phyloP scores from a whole-genome alignment of 208 protist genomes.

The Wallacemonas sp. region DNA sequence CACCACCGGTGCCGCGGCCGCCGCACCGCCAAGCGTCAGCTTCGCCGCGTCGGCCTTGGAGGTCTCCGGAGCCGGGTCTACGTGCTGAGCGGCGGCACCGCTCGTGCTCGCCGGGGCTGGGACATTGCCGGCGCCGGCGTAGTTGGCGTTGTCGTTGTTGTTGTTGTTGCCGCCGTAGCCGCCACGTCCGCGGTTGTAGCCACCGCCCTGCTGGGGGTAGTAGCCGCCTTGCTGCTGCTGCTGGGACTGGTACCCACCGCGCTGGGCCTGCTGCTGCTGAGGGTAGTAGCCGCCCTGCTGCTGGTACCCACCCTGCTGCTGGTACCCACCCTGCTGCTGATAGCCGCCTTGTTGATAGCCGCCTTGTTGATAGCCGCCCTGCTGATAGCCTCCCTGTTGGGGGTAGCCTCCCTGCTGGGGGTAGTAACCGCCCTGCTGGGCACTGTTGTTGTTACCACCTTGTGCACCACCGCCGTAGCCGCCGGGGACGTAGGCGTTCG shows the following conservation, averaged over 20 bases:
- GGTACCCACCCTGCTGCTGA: neutral
- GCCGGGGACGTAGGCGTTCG: conserved; percentile 18
- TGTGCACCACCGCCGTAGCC: conserved; percentile 9
- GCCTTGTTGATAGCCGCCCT: conserved; percentile 17
- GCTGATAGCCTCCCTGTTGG: conserved; percentile 32
- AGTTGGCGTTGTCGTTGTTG: conserved; percentile 12
- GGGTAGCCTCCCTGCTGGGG: conserved; percentile 18
- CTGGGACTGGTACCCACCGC: conserved; percentile 20
- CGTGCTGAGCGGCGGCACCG: conserved; percentile 18
- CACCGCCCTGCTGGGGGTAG: conserved; percentile 5
- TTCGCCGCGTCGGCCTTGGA: conserved; percentile 47
- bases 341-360: conserved; percentile 8
- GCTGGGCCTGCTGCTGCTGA: too few species aligned
- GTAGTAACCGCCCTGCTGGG: conserved; percentile 34
- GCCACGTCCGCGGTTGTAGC: conserved; percentile 7
- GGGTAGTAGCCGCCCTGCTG: neutral
- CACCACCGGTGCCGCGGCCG: conserved; percentile 27
- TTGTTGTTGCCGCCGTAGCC: conserved; percentile 20
- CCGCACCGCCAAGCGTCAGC: conserved; percentile 47
- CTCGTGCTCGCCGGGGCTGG: conserved; percentile 14
- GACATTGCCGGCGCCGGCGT: conserved; percentile 9
- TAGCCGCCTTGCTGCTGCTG: too few species aligned
- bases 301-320: conserved; percentile 7
- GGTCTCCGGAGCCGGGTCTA: conserved; percentile 14
- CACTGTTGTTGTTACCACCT: neutral